Evolutionary conservation across 371 early-diverging fungal species (phyloP).

Genomic region (Apophysomyces elegans): DNA sequence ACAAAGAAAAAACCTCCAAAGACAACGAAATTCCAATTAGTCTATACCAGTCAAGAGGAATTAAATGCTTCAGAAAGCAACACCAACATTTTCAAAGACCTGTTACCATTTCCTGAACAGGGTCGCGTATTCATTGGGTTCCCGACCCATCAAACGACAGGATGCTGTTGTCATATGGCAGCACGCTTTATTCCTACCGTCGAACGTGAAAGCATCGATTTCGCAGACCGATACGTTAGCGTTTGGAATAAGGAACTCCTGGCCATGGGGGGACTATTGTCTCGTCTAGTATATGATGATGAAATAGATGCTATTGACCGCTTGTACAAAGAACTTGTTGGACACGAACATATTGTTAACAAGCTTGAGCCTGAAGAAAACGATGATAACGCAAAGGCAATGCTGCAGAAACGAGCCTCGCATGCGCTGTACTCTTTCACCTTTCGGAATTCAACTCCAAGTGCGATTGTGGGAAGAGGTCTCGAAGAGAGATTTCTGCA

Average conservation of each 20-base stretch:
- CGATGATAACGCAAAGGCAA: slow-evolving; percentile 37
- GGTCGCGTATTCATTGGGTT: slow-evolving; percentile 92
- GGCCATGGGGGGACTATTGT: slow-evolving; percentile 72
- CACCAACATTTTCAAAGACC: slow-evolving; percentile 67
- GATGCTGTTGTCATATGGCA: slow-evolving; percentile 82
- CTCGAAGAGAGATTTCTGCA: slow-evolving; percentile 62
- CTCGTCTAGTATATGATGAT: slow-evolving; percentile 80
- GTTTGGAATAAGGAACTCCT: slow-evolving; percentile 88
- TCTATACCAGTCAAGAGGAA: slow-evolving; percentile 79
- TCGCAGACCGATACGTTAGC: slow-evolving; percentile 84
- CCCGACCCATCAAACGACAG: slow-evolving; percentile 91
- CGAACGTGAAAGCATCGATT: slow-evolving; percentile 91
- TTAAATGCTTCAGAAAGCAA: slow-evolving; percentile 70
- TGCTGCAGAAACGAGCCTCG: slow-evolving; percentile 69
- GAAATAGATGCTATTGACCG: slow-evolving; percentile 68
- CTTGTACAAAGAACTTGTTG: slow-evolving; percentile 60
- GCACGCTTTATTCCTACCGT: slow-evolving; percentile 90
- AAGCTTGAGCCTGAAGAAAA: slow-evolving; percentile 25
- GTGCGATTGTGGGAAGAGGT: slow-evolving; percentile 64
- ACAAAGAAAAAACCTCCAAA: slow-evolving; percentile 89
- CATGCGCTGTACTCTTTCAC: slow-evolving; percentile 76
- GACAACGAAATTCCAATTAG: slow-evolving; percentile 71
- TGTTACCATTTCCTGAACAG: slow-evolving; percentile 77
- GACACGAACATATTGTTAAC: slow-evolving; percentile 31
- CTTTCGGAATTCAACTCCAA: slow-evolving; percentile 78